phyloP scores from a whole-genome alignment of 371 early-diverging fungal species.

The Lichtheimia ramosa region DNA sequence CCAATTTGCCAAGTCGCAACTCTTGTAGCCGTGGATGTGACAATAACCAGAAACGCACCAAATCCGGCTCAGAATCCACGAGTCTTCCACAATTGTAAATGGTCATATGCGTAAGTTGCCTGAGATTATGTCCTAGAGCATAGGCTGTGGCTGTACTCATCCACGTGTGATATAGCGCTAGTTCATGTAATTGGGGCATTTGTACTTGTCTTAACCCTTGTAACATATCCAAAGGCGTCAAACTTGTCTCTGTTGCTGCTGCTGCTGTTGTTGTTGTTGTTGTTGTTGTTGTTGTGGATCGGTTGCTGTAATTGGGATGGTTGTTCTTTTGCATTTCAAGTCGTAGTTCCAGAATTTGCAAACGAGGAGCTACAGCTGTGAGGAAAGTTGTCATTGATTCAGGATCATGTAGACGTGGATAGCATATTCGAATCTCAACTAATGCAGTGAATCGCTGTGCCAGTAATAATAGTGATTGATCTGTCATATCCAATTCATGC shows the following conservation, averaged over 20 bases:
- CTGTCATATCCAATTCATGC: slow-evolving; percentile 13
- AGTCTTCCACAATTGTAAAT: slow-evolving; percentile 12
- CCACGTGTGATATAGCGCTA: slow-evolving; percentile 13
- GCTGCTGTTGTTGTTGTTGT: neutral
- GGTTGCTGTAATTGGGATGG: neutral
- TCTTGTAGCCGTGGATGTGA: neutral
- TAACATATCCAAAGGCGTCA: slow-evolving; percentile 6
- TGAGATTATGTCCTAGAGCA: slow-evolving; percentile 1
- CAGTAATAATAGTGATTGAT: slow-evolving; percentile 1
- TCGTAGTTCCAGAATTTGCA: slow-evolving; percentile 19
- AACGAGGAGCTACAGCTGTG: neutral
- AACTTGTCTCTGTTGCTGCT: neutral
- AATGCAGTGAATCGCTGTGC: slow-evolving; percentile 8
- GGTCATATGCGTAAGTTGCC: slow-evolving; percentile 3
- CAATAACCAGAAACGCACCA: slow-evolving; percentile 9
- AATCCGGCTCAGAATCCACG: slow-evolving; percentile 10
- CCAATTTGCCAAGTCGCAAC: slow-evolving; percentile 7
- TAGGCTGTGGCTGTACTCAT: slow-evolving; percentile 7
- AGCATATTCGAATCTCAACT: slow-evolving; percentile 19
- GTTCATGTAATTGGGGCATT: slow-evolving; percentile 3
- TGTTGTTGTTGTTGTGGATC: neutral
- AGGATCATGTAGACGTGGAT: slow-evolving; percentile 6
- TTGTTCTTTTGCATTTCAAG: slow-evolving; percentile 6
- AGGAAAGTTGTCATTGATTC: slow-evolving; percentile 10
- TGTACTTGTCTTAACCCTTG: neutral